Evolutionary conservation across 345 rosid genomes (phyloP), one percentile per base, ranked within the genome.

Genomic region (Chamaenerion angustifolium): DNA sequence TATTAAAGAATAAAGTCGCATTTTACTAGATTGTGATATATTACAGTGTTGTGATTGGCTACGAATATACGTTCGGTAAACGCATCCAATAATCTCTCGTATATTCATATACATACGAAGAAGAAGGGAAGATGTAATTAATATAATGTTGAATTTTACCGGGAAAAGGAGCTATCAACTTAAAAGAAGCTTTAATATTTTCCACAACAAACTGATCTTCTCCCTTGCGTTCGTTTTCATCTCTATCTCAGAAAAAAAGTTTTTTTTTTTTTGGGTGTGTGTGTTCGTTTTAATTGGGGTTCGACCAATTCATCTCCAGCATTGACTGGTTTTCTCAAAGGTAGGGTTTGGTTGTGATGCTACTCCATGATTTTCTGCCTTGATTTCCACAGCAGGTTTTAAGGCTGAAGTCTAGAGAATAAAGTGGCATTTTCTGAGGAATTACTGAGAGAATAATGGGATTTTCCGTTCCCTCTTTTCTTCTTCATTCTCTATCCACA

Each of bases 241-340:
- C 62, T 46, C 55, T 43, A 35, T 31, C 16, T 16, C 19, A 4
- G 21, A 48, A 10, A 11, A 14, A 45, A 43, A 17, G 10, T 43
- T n/a, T 23, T 15, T 15, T 14, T 46, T 13, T 12, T 18, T 16
- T 23, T 23, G 27, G 27, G 27, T 2, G 2, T 23, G 5, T n/a
- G 15, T 41, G 17, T 35, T 35, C 52, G 12, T 35, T 35, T 31
- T 35, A 3, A 7, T 50, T 23, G 10, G 47, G 12, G 49, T 52
- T 44, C 37, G 68, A 61, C 56, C 59, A 49, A 57, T 64, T 56
- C 76, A 75, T 72, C 76, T 75, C 69, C 75, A 8, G 69, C 83
- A 71, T 75, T 76, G 77, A n/a, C n/a, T n/a, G 69, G 72, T 66
- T 68, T n/a, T 23, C 65, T 58, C 80, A 71, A 52, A 69, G 48